Evolutionary conservation across 192 early-diverging fungal genomes (phyloP).

Genomic region (Mortierella hygrophila): DNA sequence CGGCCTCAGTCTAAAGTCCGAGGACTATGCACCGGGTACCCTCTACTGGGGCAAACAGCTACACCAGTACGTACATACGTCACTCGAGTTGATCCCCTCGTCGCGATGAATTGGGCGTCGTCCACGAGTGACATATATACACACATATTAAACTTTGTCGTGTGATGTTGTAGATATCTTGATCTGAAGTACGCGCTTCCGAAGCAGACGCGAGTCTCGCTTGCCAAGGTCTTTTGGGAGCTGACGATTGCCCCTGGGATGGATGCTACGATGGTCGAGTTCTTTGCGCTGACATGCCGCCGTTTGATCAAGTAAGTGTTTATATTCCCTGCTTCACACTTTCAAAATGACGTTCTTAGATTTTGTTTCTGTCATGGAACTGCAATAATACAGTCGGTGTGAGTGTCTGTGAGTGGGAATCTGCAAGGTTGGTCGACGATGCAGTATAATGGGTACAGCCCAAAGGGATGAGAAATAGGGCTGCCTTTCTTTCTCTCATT

Average conservation of each 20-base stretch:
- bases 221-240: slow-evolving; percentile 75
- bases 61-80: slow-evolving; percentile 58
- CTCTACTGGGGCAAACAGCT: slow-evolving; percentile 71
- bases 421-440: no score
- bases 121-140: neutral
- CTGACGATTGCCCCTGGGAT: slow-evolving; percentile 74
- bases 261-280: slow-evolving; percentile 73
- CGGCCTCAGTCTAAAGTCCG: slow-evolving; percentile 53
- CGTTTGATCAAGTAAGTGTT: slow-evolving; percentile 75
- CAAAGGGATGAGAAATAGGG: no score
- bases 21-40: slow-evolving; percentile 69
- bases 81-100: no score
- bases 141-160: neutral
- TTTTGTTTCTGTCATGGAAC: no score
- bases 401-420: no score
- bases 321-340: neutral
- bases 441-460: no score
- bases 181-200: slow-evolving; percentile 74
- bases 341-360: no score
- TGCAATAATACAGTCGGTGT: no score
- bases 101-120: neutral
- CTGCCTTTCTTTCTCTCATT: no score
- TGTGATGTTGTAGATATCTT: slow-evolving; percentile 64
- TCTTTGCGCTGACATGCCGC: slow-evolving; percentile 69
- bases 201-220: slow-evolving; percentile 62